phyloP scores from a whole-genome alignment of 2,329 filamentous ascomycete genomes.

The Clarireedia homoeocarpa region DNA sequence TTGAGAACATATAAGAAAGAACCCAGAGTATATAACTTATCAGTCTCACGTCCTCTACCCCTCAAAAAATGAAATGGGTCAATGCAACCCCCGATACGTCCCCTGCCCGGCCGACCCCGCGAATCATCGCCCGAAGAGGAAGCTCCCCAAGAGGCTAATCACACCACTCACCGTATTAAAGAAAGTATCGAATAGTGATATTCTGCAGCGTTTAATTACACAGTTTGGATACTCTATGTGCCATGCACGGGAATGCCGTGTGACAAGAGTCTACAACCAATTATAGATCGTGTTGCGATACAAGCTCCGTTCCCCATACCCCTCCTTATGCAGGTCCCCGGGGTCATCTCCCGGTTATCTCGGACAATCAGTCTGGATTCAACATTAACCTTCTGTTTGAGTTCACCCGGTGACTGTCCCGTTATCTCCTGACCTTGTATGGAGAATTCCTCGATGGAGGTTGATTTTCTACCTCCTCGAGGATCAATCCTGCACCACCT shows the following conservation, averaged over 20 bases:
- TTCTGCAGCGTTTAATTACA: neutral
- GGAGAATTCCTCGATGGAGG: neutral
- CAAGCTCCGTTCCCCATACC: neutral
- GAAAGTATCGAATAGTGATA: too few relatives aligned
- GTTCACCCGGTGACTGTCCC: neutral
- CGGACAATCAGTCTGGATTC: neutral
- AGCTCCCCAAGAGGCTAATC: neutral
- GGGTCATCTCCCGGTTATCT: neutral
- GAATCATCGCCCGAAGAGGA: conserved; percentile 2
- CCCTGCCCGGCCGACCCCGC: neutral
- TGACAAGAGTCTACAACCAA: neutral
- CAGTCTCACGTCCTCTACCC: neutral
- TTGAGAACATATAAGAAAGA: neutral
- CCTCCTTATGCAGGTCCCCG: conserved; percentile 1
- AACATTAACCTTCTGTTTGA: neutral
- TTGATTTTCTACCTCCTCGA: neutral
- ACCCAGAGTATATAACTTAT: neutral
- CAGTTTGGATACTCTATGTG: conserved; percentile 1
- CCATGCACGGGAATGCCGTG: conserved; percentile 1
- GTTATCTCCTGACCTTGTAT: neutral
- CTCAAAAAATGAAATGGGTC: neutral
- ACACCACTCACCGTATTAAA: neutral
- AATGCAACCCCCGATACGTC: neutral
- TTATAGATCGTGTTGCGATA: neutral
- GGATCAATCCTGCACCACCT: neutral